phyloP scores from a whole-genome alignment of 2,329 filamentous ascomycete genomes.

The Fusarium sp. region DNA sequence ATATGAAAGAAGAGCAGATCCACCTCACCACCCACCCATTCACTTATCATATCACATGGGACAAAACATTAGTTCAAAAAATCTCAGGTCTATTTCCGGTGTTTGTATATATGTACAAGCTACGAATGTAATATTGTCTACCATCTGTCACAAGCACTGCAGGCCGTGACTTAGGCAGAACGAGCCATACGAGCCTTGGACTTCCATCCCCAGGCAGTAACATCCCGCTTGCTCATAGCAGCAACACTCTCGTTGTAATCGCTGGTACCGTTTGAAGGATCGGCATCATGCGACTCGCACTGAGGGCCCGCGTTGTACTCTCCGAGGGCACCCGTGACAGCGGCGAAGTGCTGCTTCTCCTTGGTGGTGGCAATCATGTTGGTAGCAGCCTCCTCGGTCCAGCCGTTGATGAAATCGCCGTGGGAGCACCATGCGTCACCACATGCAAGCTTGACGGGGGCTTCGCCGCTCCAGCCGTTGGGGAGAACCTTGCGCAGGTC shows the following conservation, averaged over 20 bases:
- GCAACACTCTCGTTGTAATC: constrained; percentile 52
- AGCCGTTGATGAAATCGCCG: constrained; percentile 64
- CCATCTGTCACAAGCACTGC: background rate
- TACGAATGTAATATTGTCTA: background rate
- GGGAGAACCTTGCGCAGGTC: constrained; percentile 59
- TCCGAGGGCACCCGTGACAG: constrained; percentile 49
- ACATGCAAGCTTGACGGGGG: constrained; percentile 60
- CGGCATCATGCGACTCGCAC: constrained; percentile 55
- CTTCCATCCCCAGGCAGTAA: constrained; percentile 37
- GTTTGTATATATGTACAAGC: constrained; percentile 5
- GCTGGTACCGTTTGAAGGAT: constrained; percentile 57
- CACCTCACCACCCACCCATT: background rate
- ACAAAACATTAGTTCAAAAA: background rate
- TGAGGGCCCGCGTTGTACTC: constrained; percentile 32
- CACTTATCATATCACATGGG: background rate
- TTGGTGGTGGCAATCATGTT: constrained; percentile 57
- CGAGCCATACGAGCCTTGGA: constrained; percentile 33
- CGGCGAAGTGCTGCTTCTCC: constrained; percentile 54
- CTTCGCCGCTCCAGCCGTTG: constrained; percentile 59
- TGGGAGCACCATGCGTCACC: constrained; percentile 59
- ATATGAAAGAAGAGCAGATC: background rate
- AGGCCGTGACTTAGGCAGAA: constrained; percentile 7
- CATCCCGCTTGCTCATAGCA: constrained; percentile 41
- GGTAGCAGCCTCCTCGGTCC: constrained; percentile 51
- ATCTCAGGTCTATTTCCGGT: background rate